Base-by-base conservation (phyloP, 768 basidiomycete species). In the Lactarius hatsudake region DNA sequence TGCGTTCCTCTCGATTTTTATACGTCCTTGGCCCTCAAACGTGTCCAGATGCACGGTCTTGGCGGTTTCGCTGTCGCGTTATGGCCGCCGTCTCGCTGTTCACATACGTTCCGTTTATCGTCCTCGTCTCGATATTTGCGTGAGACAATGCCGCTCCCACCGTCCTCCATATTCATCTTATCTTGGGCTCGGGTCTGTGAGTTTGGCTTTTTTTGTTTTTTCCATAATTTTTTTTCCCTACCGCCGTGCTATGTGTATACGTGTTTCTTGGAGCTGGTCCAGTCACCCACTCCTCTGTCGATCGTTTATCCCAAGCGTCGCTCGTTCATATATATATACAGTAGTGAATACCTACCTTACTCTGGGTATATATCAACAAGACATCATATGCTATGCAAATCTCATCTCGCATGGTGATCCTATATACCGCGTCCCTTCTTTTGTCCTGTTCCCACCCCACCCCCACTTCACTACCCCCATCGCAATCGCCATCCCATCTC, bases 31-130 rank as follows among this genome's bases (percentile, higher is more conserved):
- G 34, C 3, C 36, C 10, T 61, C 59, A 73, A 40, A 48, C 36
- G 48, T 53, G 6, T 30, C 43, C 69, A 92, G 91, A 93, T 75
- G 88, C 90, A 12, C 83, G 80, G 72, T 82, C 84, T 42, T 93
- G 91, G 91, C 85, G 90, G 61, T 79, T 78, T 64, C 86, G 91
- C 60, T 92, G 90, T 79, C 88, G 91, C 54, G 77, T 90, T 69
- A 87, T 91, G 89, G 79, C 85, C 40, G 80, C 75, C 45, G 75
- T 91, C 54, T 89, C 90, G 48, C 70, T 91, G 43, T 74, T 91
- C 75, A 91, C 89, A 26, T 93, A 93, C 75, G 79, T 91, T 68
- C 91, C 91, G 17, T 90, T 93, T 76, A 87, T 93, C 75, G 79
- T 89, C 70, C 84, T 89, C 66, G 79, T 91, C 71, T 87, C 87